These are phyloP conservation scores for Saturnispora serradocipensis DNA, from an alignment of 805 yeast genomes.

Conservation along the genomic window DNA sequence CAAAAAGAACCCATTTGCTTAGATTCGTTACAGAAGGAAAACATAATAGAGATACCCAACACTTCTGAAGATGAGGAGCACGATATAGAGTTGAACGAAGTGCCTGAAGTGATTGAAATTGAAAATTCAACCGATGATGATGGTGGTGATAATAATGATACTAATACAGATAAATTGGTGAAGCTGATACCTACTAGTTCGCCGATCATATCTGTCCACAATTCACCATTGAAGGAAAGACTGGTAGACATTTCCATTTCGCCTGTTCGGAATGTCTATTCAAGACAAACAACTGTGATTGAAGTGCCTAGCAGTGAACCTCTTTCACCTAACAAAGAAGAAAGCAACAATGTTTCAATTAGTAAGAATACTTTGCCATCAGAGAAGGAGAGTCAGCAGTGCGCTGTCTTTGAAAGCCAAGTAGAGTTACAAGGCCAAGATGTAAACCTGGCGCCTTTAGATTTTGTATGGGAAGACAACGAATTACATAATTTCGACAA, in stretches of 20 bases:
- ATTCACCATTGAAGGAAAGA: neutral
- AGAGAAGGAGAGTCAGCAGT: too few species aligned
- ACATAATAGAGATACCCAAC: slow-evolving; percentile 7
- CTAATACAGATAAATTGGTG: neutral
- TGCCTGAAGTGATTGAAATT: slow-evolving; percentile 5
- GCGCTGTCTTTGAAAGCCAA: too few species aligned
- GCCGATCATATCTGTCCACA: slow-evolving; percentile 1
- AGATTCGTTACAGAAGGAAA: neutral
- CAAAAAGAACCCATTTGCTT: slow-evolving; percentile 8
- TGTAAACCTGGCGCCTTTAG: neutral
- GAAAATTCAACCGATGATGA: slow-evolving; percentile 5
- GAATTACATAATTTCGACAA: slow-evolving; percentile 10
- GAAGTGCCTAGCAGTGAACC: slow-evolving; percentile 5
- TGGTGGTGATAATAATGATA: neutral
- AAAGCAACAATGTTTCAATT: neutral
- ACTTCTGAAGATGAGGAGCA: slow-evolving; percentile 6
- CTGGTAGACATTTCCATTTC: neutral
- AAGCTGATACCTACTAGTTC: slow-evolving; percentile 9
- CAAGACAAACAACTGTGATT: neutral
- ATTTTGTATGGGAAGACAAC: neutral
- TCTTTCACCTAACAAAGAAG: neutral
- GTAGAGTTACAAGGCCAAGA: neutral
- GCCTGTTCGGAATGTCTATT: neutral
- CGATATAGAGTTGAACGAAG: neutral
- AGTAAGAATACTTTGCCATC: too few species aligned